Evolutionary conservation across 129 eudicot genomes (phyloP).

Genomic region (Pseudognaphalium luteoalbum): DNA sequence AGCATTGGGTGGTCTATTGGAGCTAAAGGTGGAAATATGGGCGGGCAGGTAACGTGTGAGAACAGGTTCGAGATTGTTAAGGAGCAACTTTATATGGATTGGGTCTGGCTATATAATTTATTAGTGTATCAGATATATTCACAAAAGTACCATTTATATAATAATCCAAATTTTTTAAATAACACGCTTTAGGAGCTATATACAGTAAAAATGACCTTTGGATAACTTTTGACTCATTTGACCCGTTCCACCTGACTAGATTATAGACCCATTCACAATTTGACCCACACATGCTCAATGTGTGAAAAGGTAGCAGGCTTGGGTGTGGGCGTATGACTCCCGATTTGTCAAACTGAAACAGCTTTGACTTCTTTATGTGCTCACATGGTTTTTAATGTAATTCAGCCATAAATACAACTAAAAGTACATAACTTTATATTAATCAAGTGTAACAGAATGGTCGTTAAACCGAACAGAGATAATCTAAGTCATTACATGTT

Average conservation of each 20-base stretch:
- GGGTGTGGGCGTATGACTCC: background rate
- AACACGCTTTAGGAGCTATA: background rate
- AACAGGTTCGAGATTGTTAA: background rate
- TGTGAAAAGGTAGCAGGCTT: background rate
- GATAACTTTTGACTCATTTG: background rate
- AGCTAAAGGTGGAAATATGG: background rate
- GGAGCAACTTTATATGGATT: background rate
- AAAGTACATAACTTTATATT: background rate
- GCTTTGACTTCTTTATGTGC: background rate
- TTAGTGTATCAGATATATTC: too few relatives aligned
- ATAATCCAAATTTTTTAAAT: too few relatives aligned
- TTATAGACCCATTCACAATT: background rate
- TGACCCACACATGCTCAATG: background rate
- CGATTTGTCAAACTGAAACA: background rate
- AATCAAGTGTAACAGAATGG: background rate
- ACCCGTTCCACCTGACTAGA: background rate
- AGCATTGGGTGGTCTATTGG: background rate
- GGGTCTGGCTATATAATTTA: background rate
- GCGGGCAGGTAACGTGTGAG: background rate
- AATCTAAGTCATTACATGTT: constrained; percentile 17
- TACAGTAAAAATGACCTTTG: background rate
- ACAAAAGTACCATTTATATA: too few relatives aligned
- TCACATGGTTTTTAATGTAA: background rate
- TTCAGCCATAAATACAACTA: background rate
- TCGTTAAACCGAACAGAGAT: background rate